A percentile compares a stretch with the other conserved stretches of the same genome.
Evolutionary conservation across 106 monocot species (phyloP).

Genomic region (Dioscorea zingiberensis): DNA sequence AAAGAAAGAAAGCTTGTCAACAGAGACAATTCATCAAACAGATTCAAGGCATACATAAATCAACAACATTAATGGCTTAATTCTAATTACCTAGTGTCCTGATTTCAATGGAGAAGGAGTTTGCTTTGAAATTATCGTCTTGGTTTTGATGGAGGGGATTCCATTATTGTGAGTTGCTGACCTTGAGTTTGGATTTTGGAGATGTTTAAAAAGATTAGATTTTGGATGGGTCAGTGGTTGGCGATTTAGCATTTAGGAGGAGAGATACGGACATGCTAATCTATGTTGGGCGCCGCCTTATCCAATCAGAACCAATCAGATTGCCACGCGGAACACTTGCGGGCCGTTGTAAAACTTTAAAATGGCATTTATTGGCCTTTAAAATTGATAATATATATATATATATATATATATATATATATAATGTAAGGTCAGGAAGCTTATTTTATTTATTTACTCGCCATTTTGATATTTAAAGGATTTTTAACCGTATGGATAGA

Average conservation of each 20-base stretch:
- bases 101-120: no score
- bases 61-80: not conserved
- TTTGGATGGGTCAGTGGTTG: not conserved
- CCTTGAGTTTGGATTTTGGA: not conserved
- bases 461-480: no score
- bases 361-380: no score
- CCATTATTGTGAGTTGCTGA: not conserved
- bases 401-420: no score
- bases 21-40: not conserved
- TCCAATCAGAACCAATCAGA: slow-evolving; percentile 3
- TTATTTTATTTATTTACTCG: no score
- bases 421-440: no score
- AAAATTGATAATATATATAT: no score
- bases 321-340: not conserved
- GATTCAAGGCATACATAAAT: not conserved
- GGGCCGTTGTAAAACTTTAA: not conserved
- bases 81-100: not conserved
- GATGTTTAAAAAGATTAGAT: not conserved
- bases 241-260: not conserved
- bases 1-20: not conserved
- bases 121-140: not conserved
- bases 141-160: not conserved
- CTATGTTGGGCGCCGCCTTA: not conserved
- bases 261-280: not conserved
- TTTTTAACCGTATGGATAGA: no score